phyloP scores from a whole-genome alignment of 2,329 filamentous ascomycete species.

The Paecilomyces fulvus region DNA sequence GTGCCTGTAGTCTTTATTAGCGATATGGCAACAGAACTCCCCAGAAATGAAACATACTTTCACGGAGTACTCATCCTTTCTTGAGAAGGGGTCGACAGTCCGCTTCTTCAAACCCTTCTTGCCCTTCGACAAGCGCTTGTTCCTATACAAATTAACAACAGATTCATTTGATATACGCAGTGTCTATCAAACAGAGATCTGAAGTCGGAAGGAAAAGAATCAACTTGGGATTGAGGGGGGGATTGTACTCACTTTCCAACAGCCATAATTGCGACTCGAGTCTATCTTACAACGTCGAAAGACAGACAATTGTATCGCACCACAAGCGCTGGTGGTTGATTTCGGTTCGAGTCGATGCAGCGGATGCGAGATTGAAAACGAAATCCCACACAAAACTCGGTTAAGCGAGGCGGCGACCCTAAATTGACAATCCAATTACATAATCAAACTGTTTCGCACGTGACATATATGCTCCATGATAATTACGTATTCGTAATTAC shows the following conservation, averaged over 20 bases:
- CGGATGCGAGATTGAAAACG: constrained; percentile 26
- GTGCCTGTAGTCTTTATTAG: constrained; percentile 52
- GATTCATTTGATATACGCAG: not conserved
- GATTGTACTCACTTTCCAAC: constrained; percentile 64
- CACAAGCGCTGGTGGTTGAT: constrained; percentile 28
- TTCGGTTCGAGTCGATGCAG: constrained; percentile 26
- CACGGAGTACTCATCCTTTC: constrained; percentile 98
- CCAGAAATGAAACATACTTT: constrained; percentile 53
- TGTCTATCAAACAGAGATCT: not conserved
- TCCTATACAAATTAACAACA: constrained; percentile 47
- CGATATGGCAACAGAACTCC: not conserved
- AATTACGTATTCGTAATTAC: not conserved
- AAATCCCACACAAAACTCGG: constrained; percentile 40
- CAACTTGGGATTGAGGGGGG: not conserved
- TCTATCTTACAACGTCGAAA: constrained; percentile 33
- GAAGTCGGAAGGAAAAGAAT: not conserved
- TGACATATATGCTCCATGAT: not conserved
- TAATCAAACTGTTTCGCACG: constrained; percentile 12
- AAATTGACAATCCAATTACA: constrained; percentile 16
- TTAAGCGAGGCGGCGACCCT: constrained; percentile 37
- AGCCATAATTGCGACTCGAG: constrained; percentile 63
- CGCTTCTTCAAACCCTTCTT: constrained; percentile 99
- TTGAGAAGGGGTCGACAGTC: constrained; percentile 91
- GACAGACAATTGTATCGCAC: constrained; percentile 36
- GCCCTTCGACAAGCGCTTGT: constrained; percentile 99